Conservation (phyloP, 169 alveolate species). For the Cryptosporidium baileyi region DNA sequence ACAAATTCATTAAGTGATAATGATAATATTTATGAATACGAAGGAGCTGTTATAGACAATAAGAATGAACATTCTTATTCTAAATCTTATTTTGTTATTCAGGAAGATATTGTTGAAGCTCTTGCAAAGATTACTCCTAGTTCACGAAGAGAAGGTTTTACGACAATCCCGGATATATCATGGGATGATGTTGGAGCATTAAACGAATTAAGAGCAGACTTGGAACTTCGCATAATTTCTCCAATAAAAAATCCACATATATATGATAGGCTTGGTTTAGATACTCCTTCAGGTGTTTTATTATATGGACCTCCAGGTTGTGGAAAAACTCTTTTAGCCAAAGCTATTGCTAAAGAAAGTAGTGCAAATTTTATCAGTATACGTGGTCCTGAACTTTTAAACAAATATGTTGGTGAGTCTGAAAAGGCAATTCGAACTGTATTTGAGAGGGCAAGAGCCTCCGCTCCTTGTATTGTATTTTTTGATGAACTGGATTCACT, state of each 20-base stretch:
- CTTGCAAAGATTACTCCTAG: constrained; percentile 88
- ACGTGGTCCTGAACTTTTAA: constrained; percentile 95
- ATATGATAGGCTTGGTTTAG: constrained; percentile 89
- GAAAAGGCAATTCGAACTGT: constrained; percentile 97
- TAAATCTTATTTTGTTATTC: constrained; percentile 69
- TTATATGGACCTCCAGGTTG: constrained; percentile 99
- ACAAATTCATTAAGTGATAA: not conserved
- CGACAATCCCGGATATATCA: constrained; percentile 93
- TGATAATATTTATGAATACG: not conserved
- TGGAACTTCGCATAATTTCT: constrained; percentile 89
- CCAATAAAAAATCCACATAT: constrained; percentile 91
- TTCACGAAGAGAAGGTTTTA: constrained; percentile 94
- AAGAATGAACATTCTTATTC: not conserved
- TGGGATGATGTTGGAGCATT: constrained; percentile 97
- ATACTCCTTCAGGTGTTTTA: constrained; percentile 96
- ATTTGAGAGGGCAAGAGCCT: constrained; percentile 96
- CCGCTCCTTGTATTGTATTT: constrained; percentile 97
- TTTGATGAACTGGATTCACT: constrained; percentile 99
- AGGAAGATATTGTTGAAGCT: constrained; percentile 86
- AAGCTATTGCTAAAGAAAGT: constrained; percentile 95
- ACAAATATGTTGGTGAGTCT: constrained; percentile 99
- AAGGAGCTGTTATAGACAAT: too few relatives aligned
- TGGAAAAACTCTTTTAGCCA: constrained; percentile 97
- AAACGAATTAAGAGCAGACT: constrained; percentile 86
- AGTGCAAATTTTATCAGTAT: constrained; percentile 96